Evolutionary conservation across 1,139 yeast species (phyloP).

Genomic region (Pichia sp.): DNA sequence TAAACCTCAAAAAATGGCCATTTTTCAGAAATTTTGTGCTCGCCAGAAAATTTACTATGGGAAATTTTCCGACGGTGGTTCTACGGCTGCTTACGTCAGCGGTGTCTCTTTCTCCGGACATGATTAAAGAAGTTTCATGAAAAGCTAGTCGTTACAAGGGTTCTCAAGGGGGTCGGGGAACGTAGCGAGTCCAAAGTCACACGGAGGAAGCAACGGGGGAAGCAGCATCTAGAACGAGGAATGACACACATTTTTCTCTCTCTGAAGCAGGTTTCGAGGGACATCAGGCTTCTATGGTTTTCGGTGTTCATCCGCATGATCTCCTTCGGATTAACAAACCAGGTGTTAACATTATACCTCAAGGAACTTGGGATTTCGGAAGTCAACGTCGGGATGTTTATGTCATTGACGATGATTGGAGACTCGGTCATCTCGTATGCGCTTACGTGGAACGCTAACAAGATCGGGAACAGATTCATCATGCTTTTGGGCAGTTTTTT

Average conservation of each 20-base stretch:
- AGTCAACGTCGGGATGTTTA: constrained; percentile 65
- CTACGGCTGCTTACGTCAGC: not conserved
- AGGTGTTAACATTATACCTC: constrained; percentile 71
- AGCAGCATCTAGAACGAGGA: not conserved
- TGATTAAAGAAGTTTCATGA: not conserved
- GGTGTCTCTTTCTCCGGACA: not conserved
- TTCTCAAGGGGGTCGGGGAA: too few relatives aligned
- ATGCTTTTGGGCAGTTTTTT: constrained; percentile 61
- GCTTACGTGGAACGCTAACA: constrained; percentile 75
- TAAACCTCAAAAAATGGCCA: too few relatives aligned
- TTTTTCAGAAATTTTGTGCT: too few relatives aligned
- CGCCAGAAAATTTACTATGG: too few relatives aligned
- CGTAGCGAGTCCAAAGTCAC: too few relatives aligned
- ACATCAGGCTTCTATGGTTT: constrained; percentile 62
- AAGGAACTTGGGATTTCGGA: constrained; percentile 54
- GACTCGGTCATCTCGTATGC: constrained; percentile 70
- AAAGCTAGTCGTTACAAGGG: not conserved
- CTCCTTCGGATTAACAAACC: constrained; percentile 79
- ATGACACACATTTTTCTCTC: constrained; percentile 23
- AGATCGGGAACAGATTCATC: constrained; percentile 66
- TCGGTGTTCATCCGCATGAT: constrained; percentile 70
- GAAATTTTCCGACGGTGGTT: too few relatives aligned
- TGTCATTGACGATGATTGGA: constrained; percentile 78
- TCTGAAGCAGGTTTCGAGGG: constrained; percentile 33
- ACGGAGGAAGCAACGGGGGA: too few relatives aligned